These are phyloP conservation scores for Wickerhamiella azymoides DNA, from an alignment of 805 yeast genomes.

Conservation along the genomic window DNA sequence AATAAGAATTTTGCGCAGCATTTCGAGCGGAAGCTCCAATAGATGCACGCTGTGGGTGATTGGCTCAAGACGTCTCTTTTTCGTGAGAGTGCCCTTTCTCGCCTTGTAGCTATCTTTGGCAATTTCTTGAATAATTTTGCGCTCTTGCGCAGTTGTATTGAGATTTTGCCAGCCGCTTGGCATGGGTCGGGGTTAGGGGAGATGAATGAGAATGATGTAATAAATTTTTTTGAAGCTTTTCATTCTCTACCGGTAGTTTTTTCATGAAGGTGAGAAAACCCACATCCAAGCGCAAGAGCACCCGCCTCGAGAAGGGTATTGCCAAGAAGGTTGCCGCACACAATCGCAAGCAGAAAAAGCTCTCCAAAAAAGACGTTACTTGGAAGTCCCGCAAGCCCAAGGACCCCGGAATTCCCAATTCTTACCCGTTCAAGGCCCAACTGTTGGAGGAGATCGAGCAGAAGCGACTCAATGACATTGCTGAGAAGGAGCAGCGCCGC, in stretches of 20 bases:
- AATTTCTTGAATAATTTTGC: not conserved
- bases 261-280: slow-evolving; percentile 22
- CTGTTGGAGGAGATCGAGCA: slow-evolving; percentile 43
- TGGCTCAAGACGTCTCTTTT: not conserved
- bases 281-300: slow-evolving; percentile 56
- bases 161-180: not conserved
- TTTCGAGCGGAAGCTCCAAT: slow-evolving; percentile 32
- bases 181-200: slow-evolving; percentile 1
- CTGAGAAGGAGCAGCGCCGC: slow-evolving; percentile 27
- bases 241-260: not conserved
- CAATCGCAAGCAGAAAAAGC: slow-evolving; percentile 68
- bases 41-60: slow-evolving; percentile 10
- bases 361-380: slow-evolving; percentile 76
- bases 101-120: not conserved
- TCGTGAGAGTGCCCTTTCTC: not conserved
- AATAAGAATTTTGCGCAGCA: slow-evolving; percentile 30
- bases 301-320: slow-evolving; percentile 92
- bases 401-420: slow-evolving; percentile 90
- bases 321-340: slow-evolving; percentile 92
- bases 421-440: slow-evolving; percentile 85
- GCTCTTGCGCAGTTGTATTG: not conserved
- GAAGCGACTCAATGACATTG: slow-evolving; percentile 35
- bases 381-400: slow-evolving; percentile 79
- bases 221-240: not conserved
- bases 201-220: not conserved